Conservation (phyloP, 768 basidiomycete species). For the Sporobolomyces phaffii region DNA sequence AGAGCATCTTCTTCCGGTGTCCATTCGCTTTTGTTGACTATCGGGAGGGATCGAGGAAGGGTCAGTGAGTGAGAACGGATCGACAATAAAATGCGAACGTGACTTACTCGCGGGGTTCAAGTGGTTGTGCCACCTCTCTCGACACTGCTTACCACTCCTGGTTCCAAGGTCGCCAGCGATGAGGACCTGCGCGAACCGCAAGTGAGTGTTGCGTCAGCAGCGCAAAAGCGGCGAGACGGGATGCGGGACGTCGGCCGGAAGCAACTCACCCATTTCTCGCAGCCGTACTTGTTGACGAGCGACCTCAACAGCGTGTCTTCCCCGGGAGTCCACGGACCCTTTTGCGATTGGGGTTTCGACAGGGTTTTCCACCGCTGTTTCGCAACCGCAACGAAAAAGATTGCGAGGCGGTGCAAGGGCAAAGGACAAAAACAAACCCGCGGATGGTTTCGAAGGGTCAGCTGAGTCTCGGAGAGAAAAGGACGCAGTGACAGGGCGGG, state of each 20-base stretch:
- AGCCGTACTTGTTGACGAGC: slow-evolving; percentile 34
- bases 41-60: background rate
- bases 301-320: slow-evolving; percentile 32
- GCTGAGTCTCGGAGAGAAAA: background rate
- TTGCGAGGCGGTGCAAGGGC: background rate
- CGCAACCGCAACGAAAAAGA: too few species aligned
- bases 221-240: background rate
- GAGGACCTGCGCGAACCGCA: slow-evolving; percentile 24
- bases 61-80: background rate
- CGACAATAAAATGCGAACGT: too few species aligned
- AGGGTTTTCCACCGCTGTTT: slow-evolving; percentile 34
- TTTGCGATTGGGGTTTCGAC: slow-evolving; percentile 26
- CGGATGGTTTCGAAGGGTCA: background rate
- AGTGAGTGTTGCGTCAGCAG: too few species aligned
- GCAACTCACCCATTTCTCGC: slow-evolving; percentile 41
- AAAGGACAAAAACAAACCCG: background rate
- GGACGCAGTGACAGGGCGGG: background rate
- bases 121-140: slow-evolving; percentile 44
- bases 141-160: slow-evolving; percentile 42
- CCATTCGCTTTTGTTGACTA: slow-evolving; percentile 41
- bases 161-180: slow-evolving; percentile 37
- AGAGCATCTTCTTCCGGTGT: slow-evolving; percentile 38
- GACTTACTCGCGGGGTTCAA: slow-evolving; percentile 40
- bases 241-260: background rate
- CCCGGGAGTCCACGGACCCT: slow-evolving; percentile 38